Base-by-base conservation (phyloP, 2,329 filamentous ascomycete genomes). In the Pseudocercospora fijiensis region DNA sequence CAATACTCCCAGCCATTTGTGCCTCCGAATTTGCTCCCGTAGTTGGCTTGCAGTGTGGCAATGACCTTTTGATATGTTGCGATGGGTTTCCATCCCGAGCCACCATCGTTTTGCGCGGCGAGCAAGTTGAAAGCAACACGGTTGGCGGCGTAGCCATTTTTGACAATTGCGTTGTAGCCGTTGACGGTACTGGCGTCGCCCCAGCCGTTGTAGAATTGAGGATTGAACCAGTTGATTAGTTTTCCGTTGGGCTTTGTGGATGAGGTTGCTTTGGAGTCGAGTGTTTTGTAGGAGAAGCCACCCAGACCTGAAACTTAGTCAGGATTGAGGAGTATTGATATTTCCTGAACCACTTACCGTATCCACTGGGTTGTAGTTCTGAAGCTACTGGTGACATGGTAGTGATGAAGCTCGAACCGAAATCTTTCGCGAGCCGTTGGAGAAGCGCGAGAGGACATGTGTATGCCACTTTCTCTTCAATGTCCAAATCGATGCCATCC, bases 341-440 rank as follows among this genome's bases (percentile, higher is more conserved):
- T 16, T 49, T 30, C 3, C 18, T 22, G 57, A 18, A 49, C 11
- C 28, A 47, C 33, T n/a, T 49, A 59, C 61, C 70, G 4, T 60
- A 60, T n/a, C 62, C 66, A 8, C 27, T 47, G 4, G 64, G 62
- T 8, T 67, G 62, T 7, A 73, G 57, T 22, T 68, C 67, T 0
- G 71, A 70, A 6, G 73, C 72, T 0, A 74, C 73, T n/a, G 73
- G 73, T 0, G 73, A 72, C 69, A 74, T 71, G 9, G 72, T 74
- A 10, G 71, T 61, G 62, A 74, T 63, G 70, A 74, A 74, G 24
- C 67, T 66, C 5, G 64, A 16, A 2, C 72, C 73, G 24, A 74
- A 69, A 56, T 74, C 72, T 24, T 61, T 56, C 33, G 70, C 62
- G 8, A 74, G 59, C 3, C 68, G 66, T 43, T 68, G 55, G 9